phyloP scores from a whole-genome alignment of 192 early-diverging fungal species.

The Umbelopsis ramanniana region DNA sequence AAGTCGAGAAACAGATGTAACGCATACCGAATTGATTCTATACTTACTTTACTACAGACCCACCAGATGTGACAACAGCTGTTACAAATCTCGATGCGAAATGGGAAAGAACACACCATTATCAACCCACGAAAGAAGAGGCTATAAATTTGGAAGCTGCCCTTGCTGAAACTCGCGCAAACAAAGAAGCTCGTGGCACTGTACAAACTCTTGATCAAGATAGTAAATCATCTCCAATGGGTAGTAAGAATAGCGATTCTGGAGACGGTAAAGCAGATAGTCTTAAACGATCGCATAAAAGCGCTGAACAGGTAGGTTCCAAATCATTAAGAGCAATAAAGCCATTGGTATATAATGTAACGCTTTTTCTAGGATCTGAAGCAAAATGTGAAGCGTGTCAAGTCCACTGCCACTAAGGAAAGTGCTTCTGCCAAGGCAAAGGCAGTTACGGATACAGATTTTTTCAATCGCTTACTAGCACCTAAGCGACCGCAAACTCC shows the following conservation, averaged over 20 bases:
- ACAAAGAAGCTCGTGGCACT: neutral
- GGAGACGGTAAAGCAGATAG: neutral
- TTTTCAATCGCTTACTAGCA: constrained; percentile 8
- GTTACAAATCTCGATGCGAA: constrained; percentile 10
- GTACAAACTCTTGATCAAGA: neutral
- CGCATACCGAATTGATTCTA: neutral
- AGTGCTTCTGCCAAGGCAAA: neutral
- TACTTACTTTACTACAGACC: neutral
- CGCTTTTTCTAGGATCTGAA: neutral
- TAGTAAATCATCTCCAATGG: neutral
- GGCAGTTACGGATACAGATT: constrained; percentile 10
- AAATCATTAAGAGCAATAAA: neutral
- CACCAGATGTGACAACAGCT: neutral
- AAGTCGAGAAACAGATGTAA: neutral
- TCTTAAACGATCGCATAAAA: neutral
- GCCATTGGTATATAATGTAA: neutral
- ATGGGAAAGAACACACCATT: constrained; percentile 14
- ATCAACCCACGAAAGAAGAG: constrained; percentile 11
- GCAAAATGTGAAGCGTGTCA: constrained; percentile 5
- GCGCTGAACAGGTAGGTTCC: neutral
- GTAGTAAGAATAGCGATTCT: neutral
- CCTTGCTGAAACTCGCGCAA: constrained; percentile 1
- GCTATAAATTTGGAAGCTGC: constrained; percentile 2
- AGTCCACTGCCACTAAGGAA: neutral
- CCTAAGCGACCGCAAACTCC: constrained; percentile 1